phyloP scores from a whole-genome alignment of 176 grass and related monocot species.

The Phragmites australis region DNA sequence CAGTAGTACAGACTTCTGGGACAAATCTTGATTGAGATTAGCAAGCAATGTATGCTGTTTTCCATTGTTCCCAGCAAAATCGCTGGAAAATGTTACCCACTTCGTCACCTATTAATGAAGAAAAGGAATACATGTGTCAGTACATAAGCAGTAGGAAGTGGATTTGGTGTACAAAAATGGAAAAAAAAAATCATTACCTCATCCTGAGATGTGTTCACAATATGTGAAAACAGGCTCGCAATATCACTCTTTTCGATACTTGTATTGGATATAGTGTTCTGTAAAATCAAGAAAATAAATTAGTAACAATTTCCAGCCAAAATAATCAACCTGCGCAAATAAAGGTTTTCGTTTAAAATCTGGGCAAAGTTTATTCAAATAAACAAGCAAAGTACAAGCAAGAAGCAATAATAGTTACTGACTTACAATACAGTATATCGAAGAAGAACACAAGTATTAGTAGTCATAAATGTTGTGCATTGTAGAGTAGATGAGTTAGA shows the following conservation, averaged over 20 bases:
- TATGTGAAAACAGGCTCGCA: conserved; percentile 50
- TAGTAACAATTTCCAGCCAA: conserved; percentile 9
- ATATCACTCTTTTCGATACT: conserved; percentile 60
- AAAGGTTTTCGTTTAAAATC: not conserved
- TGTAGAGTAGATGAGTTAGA: not conserved
- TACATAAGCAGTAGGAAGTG: conserved; percentile 24
- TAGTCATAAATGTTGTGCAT: not conserved
- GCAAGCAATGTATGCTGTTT: conserved; percentile 40
- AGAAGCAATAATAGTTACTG: not conserved
- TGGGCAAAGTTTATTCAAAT: not conserved
- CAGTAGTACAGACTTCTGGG: conserved; percentile 70
- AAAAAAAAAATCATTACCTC: conserved; percentile 51
- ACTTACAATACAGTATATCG: not conserved
- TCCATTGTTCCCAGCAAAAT: conserved; percentile 54
- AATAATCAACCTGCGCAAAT: conserved; percentile 1
- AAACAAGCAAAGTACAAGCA: not conserved
- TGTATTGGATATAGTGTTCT: conserved; percentile 53
- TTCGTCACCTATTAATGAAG: conserved; percentile 57
- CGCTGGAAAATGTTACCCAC: conserved; percentile 77
- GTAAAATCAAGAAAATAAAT: conserved; percentile 35
- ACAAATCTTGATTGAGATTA: conserved; percentile 73
- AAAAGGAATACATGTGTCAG: conserved; percentile 3
- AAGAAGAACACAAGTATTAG: not conserved
- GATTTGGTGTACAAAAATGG: not conserved
- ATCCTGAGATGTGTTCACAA: conserved; percentile 48